Evolutionary conservation across 768 basidiomycete genomes (phyloP), one percentile per base, ranked within the genome.

Genomic region (Mycena metata): DNA sequence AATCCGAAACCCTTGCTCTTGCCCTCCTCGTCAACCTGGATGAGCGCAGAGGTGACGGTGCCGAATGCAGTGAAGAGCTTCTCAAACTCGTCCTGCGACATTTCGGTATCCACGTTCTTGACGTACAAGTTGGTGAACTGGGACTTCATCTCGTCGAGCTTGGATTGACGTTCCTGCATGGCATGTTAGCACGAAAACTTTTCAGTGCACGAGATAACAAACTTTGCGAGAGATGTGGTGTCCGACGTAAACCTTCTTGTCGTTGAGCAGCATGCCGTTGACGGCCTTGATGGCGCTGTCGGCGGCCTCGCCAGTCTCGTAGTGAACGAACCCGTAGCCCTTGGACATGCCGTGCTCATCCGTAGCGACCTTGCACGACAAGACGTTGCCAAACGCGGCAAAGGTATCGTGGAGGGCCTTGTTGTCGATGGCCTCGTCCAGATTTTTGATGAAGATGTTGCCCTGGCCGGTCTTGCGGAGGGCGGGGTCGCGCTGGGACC

Each of bases 331-430:
- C 46, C 97, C 98, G 78, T 99, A 99, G 70, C 98, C 98, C 80
- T 95, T 95, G 73, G 96, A 96, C 75, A 92, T 91, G 66, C 96
- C 98, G 71, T 93, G 91, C 78, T 98, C 96, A 78, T 99, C 98
- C 54, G 91, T 93, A 69, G 96, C 98, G 76, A 99, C 97, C 84
- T 99, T 99, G 91, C 98, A 99, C 13, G 97, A 99, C 72, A 99
- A 84, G 73, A 99, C 97, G 75, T 97, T 96, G 67, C 98, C 98
- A 78, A 99, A 99, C 63, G 98, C 97, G 72, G 96, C 96, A 78
- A 99, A 99, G 58, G 98, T 99, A 79, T 99, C 98, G 79, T 99
- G 98, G 68, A 99, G 95, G 72, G 98, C 98, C 89, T 98, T 98
- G 88, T 99, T 98, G 83, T 99, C 98, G 74, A 98, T 98, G 64